Evolutionary conservation across 495 filamentous ascomycete species (phyloP).

Genomic region (Penicillium angulare): DNA sequence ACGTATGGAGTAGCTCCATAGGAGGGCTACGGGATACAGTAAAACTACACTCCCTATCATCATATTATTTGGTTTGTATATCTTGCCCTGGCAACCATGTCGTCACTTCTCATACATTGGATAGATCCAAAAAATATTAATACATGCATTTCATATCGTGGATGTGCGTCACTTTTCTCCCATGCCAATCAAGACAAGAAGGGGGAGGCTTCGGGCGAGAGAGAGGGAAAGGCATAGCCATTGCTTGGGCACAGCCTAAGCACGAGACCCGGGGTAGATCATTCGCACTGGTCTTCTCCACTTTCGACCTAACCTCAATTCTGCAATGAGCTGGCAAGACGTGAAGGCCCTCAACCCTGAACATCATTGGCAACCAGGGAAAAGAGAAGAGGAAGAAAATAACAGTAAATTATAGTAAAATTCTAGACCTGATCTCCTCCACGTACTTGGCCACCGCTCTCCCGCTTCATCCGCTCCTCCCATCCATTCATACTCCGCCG

Average conservation of each 20-base stretch:
- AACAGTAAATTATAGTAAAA: neutral
- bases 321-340: slow-evolving; percentile 9
- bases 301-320: neutral
- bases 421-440: slow-evolving; percentile 1
- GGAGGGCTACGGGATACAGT: too few species aligned
- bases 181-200: too few species aligned
- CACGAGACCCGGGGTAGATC: neutral
- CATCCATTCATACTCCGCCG: slow-evolving; percentile 59
- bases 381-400: neutral
- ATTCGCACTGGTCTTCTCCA: slow-evolving; percentile 1
- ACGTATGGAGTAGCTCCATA: too few species aligned
- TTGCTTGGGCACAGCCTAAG: slow-evolving; percentile 5
- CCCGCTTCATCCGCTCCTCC: slow-evolving; percentile 48
- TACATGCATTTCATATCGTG: neutral
- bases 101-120: too few species aligned
- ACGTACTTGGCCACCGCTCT: slow-evolving; percentile 17
- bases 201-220: too few species aligned
- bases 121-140: too few species aligned
- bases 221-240: too few species aligned
- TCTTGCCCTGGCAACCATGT: too few species aligned
- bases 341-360: too few species aligned
- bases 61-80: too few species aligned
- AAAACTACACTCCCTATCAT: too few species aligned
- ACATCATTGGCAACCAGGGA: too few species aligned
- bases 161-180: slow-evolving; percentile 3